Evolutionary conservation across 2,329 filamentous ascomycete species (phyloP), one percentile per base, ranked within the genome.

Genomic region (Emydomyces testavorans): DNA sequence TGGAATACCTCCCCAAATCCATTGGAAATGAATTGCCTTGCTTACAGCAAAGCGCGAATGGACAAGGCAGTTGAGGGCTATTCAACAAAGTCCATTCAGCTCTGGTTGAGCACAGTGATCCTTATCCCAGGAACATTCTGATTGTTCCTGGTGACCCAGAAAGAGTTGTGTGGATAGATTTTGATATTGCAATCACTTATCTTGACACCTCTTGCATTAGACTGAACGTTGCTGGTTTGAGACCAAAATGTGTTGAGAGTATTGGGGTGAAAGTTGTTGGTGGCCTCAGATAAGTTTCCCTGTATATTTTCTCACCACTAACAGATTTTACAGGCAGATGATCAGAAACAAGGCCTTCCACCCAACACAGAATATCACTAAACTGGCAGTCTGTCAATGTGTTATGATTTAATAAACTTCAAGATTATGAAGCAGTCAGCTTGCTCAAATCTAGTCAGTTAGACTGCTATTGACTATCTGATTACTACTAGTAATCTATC

Each of bases 311-410:
- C 5, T 39, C 24, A 20, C 11, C 18, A 36, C 52, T 51, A 28
- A 52, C 42, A 23, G 11, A 40, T 2, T 44, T 45, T 34, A 42
- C 29, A 52, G 52, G 50, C 35, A 52, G 31, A 43, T 10, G 52
- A 53, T 50, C 52, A 53, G 39, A 48, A 52, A 24, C 32, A 49
- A 21, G 40, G 40, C n/a, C 50, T 53, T 18, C 43, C 34, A 15
- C 39, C 50, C 13, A 54, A 54, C 31, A 54, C 52, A 48, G 52
- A 52, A 44, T 52, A 46, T 44, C 52, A 54, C 47, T 51, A 46
- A 20, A 28, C 6, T n/a, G n/a, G n/a, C n/a, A n/a, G n/a, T n/a
- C n/a, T n/a, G n/a, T n/a, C n/a, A n/a, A n/a, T n/a, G n/a, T n/a
- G n/a, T n/a, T n/a, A n/a, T n/a, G n/a, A n/a, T n/a, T n/a, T n/a